These are phyloP conservation scores for Kalaharituber pfeilii DNA, from an alignment of 2,329 filamentous ascomycete species.

Conservation along the genomic window DNA sequence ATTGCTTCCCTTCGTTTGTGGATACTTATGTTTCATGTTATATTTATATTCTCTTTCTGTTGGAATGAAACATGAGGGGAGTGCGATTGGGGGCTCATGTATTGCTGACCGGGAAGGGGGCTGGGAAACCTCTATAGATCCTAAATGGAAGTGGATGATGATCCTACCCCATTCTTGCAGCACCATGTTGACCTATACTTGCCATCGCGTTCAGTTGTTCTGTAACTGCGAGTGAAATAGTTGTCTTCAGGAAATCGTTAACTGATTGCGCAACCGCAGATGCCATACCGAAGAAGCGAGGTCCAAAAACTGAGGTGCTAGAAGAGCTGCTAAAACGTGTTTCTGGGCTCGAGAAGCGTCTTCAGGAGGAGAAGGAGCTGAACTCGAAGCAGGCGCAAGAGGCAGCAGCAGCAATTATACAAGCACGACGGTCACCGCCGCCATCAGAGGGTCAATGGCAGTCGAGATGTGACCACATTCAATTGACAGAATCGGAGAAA, in stretches of 20 bases:
- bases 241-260: constrained; percentile 7
- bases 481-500: too few species aligned
- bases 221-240: too few species aligned
- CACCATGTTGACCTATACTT: too few species aligned
- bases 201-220: too few species aligned
- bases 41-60: too few species aligned
- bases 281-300: constrained; percentile 75
- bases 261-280: constrained; percentile 35
- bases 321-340: constrained; percentile 72
- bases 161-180: too few species aligned
- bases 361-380: constrained; percentile 50
- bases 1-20: not conserved
- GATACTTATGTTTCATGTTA: too few species aligned
- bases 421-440: constrained; percentile 12
- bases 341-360: constrained; percentile 63
- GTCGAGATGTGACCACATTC: constrained; percentile 5
- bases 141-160: too few species aligned
- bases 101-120: too few species aligned
- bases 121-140: too few species aligned
- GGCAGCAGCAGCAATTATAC: constrained; percentile 20
- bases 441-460: constrained; percentile 10
- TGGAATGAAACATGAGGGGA: too few species aligned
- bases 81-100: too few species aligned
- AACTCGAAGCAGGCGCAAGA: constrained; percentile 29
- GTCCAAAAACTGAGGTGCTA: constrained; percentile 75